These are phyloP conservation scores for Silene coronaria DNA, from an alignment of 179 eudicot species.

Conservation along the genomic window DNA sequence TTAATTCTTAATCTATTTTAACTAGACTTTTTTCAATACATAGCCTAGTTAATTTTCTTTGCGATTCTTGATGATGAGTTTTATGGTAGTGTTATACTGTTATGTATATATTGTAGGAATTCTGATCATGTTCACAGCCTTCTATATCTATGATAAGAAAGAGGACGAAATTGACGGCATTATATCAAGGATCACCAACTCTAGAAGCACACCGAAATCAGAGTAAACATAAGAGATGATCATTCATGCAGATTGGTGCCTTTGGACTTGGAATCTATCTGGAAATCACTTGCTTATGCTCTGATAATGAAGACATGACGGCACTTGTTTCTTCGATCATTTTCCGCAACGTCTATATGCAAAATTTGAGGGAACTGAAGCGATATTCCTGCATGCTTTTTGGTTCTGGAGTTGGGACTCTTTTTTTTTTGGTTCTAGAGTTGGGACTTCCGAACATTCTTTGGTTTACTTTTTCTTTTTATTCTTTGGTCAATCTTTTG, in stretches of 20 bases:
- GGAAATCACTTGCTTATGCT: not conserved
- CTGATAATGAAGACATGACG: not conserved
- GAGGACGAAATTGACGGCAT: conserved; percentile 64
- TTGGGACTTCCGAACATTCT: too few species aligned
- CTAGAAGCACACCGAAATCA: conserved; percentile 40
- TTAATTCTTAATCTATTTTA: not conserved
- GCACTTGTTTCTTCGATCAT: not conserved
- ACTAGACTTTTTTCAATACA: not conserved
- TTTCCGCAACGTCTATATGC: not conserved
- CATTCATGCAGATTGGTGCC: conserved; percentile 6
- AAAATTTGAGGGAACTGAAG: not conserved
- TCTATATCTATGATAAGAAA: conserved; percentile 65
- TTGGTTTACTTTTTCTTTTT: too few species aligned
- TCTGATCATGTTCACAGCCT: conserved; percentile 46
- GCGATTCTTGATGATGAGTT: not conserved
- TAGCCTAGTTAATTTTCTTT: not conserved
- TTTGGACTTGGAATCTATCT: not conserved
- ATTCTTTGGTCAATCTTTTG: too few species aligned
- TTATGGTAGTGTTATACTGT: not conserved
- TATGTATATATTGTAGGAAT: conserved; percentile 38
- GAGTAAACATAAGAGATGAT: conserved; percentile 7
- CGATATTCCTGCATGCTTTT: not conserved
- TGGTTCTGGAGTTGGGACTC: not conserved
- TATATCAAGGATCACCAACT: conserved; percentile 26
- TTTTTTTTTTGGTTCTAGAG: not conserved